phyloP scores from a whole-genome alignment of 2,329 filamentous ascomycete genomes.

The Rugonectria rugulosa region DNA sequence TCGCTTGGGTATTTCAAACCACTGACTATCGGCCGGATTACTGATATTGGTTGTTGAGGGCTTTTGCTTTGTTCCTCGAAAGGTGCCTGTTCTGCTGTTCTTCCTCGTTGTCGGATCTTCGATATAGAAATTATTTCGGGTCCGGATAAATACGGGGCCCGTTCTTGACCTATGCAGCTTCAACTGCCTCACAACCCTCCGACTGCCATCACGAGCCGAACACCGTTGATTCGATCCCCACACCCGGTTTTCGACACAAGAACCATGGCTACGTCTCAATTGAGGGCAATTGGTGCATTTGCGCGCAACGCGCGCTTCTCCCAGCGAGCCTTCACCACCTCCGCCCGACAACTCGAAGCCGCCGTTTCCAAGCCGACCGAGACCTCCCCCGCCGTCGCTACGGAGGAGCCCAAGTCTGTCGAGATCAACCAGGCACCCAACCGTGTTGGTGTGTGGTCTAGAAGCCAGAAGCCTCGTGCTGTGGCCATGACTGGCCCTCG shows the following conservation, averaged over 20 bases:
- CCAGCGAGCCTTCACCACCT: conserved; percentile 57
- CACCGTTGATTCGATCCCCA: conserved; percentile 36
- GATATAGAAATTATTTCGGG: conserved; percentile 33
- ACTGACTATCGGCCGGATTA: too few relatives aligned
- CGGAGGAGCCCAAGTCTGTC: conserved; percentile 52
- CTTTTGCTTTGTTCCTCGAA: neutral
- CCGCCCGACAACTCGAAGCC: conserved; percentile 56
- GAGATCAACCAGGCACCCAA: conserved; percentile 85
- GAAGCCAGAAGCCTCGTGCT: conserved; percentile 81
- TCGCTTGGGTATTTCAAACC: too few relatives aligned
- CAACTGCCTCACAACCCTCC: conserved; percentile 34
- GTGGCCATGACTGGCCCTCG: conserved; percentile 91
- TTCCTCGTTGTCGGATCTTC: neutral
- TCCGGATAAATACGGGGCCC: conserved; percentile 34
- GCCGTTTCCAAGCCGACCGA: conserved; percentile 50
- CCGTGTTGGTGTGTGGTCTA: conserved; percentile 80
- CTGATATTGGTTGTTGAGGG: neutral
- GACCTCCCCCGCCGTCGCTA: conserved; percentile 52
- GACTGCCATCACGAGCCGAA: conserved; percentile 30
- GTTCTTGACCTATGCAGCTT: conserved; percentile 26
- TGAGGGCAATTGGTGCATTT: conserved; percentile 54
- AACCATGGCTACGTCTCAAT: conserved; percentile 54
- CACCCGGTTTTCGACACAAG: conserved; percentile 36
- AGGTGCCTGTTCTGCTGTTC: neutral
- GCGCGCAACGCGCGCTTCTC: conserved; percentile 53